Base-by-base conservation (phyloP, 2,329 filamentous ascomycete genomes). In the Penicillium occitanis region DNA sequence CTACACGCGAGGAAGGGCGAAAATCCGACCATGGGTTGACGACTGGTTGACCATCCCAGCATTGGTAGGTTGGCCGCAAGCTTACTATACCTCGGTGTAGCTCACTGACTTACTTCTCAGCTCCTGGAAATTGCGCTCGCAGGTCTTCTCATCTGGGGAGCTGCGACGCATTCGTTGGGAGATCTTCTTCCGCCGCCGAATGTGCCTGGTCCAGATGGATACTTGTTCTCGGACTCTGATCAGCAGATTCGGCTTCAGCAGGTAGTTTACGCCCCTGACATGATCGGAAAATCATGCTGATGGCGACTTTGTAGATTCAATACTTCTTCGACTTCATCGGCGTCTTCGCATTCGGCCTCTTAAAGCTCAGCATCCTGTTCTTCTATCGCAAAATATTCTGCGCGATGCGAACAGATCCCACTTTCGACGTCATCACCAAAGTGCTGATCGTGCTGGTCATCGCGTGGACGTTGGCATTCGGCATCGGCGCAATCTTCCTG, bases 11-110 rank as follows among this genome's bases (percentile, higher is more conserved):
- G 53, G 25, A 17, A 37, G 35, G 30, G 14, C 53, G 8, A 58
- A 58, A 7, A 58, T 58, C 3, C 28, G 53, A n/a, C 53, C 53
- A 19, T 58, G 53, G 53, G 17, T 58, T 11, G 53, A 58, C 53
- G 53, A 58, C 53, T 58, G 53, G 53, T 37, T 58, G 35, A 58
- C 53, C 14, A 40, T 58, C 19, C 53, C 53, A 37, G 53, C 53
- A 33, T 25, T 58, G 30, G 53, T 58, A 40, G 7, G 30, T 40
- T 25, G 25, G 5, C 6, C 6, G 30, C n/a, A 7, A 30, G 22
- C 28, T 5, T 28, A 11, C 19, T 2, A 50, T 5, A 8, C 46
- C 4, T 30, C 48, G 17, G 5, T 51, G 4, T 6, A 33, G 2
- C 10, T 33, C 6, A 33, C 51, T 55, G 25, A 55, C 51, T 28